Evolutionary conservation across 306 rosid genomes (phyloP).

Genomic region (Amphicarpaea edgeworthii): DNA sequence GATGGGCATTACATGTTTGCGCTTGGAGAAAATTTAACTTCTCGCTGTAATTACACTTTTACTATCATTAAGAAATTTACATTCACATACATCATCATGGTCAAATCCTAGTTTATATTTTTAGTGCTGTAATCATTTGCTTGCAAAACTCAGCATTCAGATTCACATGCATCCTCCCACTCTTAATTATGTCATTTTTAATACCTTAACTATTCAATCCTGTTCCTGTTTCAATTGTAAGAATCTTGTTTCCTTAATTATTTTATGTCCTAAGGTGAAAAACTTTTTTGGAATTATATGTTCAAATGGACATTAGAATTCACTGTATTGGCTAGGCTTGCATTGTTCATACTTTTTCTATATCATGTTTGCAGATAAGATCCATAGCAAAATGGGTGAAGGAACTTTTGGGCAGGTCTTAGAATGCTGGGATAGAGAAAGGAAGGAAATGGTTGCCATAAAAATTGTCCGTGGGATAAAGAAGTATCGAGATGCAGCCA

Average conservation of each 20-base stretch:
- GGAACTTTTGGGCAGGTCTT: conserved; percentile 98
- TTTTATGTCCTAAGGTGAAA: neutral
- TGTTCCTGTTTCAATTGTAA: neutral
- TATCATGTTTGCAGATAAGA: conserved; percentile 68
- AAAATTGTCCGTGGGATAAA: conserved; percentile 91
- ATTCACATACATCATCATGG: conserved; percentile 31
- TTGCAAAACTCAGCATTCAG: conserved; percentile 4
- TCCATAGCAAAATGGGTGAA: conserved; percentile 95
- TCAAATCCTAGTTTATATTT: neutral
- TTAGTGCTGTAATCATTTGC: neutral
- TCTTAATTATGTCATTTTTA: neutral
- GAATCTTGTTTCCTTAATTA: neutral
- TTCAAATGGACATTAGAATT: neutral
- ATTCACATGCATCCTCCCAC: conserved; percentile 1
- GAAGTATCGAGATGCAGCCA: conserved; percentile 95
- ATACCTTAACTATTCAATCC: neutral
- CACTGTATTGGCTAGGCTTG: neutral
- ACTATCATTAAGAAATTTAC: conserved; percentile 59
- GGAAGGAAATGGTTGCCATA: conserved; percentile 90
- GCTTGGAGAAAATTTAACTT: conserved; percentile 96
- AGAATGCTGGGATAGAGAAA: conserved; percentile 97
- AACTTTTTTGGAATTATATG: neutral
- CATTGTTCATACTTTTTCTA: neutral
- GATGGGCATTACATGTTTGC: conserved; percentile 99
- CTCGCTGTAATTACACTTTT: conserved; percentile 95